These are phyloP conservation scores for Ogataea zsoltii DNA, from an alignment of 805 yeast species.

Conservation along the genomic window DNA sequence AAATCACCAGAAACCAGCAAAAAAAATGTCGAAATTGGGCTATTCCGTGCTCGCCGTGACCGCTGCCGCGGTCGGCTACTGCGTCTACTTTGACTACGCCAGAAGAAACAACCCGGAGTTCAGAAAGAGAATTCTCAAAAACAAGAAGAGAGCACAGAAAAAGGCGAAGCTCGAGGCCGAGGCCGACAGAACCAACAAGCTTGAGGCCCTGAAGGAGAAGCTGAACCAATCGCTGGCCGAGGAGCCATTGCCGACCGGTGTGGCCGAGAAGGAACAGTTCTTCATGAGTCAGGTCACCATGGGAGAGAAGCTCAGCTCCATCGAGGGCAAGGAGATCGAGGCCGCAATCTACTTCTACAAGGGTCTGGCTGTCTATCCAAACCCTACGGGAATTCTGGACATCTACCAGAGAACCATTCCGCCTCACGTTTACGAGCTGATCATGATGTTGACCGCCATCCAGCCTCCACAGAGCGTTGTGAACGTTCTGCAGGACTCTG, in stretches of 20 bases:
- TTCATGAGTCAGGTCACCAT: conserved; percentile 81
- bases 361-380: conserved; percentile 90
- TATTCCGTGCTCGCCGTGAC: conserved; percentile 45
- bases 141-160: conserved; percentile 61
- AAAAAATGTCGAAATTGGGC: conserved; percentile 33
- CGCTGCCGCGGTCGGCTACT: conserved; percentile 67
- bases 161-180: conserved; percentile 53
- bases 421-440: conserved; percentile 74
- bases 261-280: conserved; percentile 68
- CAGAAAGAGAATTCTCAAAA: conserved; percentile 71
- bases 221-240: conserved; percentile 63
- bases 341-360: conserved; percentile 92
- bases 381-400: conserved; percentile 87
- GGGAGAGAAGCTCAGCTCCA: conserved; percentile 78
- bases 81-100: conserved; percentile 86
- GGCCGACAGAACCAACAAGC: conserved; percentile 58
- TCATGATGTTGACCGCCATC: conserved; percentile 86
- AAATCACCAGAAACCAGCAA: not conserved
- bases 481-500: conserved; percentile 54
- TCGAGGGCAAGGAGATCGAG: conserved; percentile 68
- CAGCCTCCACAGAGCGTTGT: conserved; percentile 84
- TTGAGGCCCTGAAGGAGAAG: conserved; percentile 59
- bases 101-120: conserved; percentile 83
- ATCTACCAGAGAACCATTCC: conserved; percentile 90
- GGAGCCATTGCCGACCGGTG: conserved; percentile 75